These are phyloP conservation scores for Xylaria sp. DNA, from an alignment of 2,329 filamentous ascomycete genomes.

Conservation along the genomic window DNA sequence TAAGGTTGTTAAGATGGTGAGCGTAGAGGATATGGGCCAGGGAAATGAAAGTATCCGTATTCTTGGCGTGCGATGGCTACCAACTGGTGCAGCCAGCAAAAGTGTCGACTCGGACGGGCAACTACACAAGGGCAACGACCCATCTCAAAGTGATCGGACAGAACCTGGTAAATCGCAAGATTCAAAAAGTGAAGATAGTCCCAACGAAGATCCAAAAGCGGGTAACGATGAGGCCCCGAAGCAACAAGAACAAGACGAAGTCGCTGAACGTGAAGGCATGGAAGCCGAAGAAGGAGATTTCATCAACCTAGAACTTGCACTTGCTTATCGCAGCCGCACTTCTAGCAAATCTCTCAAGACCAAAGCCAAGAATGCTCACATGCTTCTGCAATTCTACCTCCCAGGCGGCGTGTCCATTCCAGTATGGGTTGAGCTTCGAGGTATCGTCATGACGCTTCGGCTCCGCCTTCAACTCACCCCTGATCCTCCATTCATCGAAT, in stretches of 20 bases:
- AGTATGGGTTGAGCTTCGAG: constrained; percentile 80
- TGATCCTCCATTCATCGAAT: constrained; percentile 80
- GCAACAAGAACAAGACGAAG: constrained; percentile 54
- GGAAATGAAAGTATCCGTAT: constrained; percentile 77
- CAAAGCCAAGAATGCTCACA: constrained; percentile 77
- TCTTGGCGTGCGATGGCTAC: constrained; percentile 77
- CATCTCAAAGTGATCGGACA: constrained; percentile 60
- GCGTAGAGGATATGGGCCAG: constrained; percentile 79
- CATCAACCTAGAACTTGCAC: constrained; percentile 79
- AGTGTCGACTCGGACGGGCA: constrained; percentile 70
- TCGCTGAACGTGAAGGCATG: constrained; percentile 67
- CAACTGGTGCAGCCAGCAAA: constrained; percentile 73
- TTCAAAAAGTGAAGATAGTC: constrained; percentile 48
- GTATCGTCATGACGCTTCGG: constrained; percentile 76
- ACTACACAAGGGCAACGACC: constrained; percentile 57
- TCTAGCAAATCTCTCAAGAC: constrained; percentile 68
- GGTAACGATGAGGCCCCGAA: constrained; percentile 47
- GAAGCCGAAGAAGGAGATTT: constrained; percentile 82
- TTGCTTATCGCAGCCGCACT: constrained; percentile 75
- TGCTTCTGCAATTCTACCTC: constrained; percentile 78
- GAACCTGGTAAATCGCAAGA: constrained; percentile 54
- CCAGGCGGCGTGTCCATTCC: constrained; percentile 65
- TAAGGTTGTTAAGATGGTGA: constrained; percentile 76
- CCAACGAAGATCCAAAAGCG: constrained; percentile 46
- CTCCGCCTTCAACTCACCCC: constrained; percentile 78